phyloP scores from a whole-genome alignment of 1,284 basidiomycete species.

The Sanghuangporus weigelae region DNA sequence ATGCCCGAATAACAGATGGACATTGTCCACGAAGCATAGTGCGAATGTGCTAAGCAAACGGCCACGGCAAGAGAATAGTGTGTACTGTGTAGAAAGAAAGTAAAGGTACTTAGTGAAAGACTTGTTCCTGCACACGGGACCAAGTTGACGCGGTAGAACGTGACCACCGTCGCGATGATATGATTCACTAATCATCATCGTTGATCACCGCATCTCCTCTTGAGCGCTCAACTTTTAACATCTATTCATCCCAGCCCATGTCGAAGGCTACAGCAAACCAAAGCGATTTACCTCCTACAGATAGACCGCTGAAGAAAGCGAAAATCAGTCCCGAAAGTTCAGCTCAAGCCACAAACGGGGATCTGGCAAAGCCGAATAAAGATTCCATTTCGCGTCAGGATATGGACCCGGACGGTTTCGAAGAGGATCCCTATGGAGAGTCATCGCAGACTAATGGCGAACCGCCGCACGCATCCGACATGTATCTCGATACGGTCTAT shows the following conservation, averaged over 20 bases:
- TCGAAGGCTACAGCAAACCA: background rate
- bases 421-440: slow-evolving; percentile 50
- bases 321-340: slow-evolving; percentile 26
- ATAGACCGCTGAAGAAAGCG: slow-evolving; percentile 39
- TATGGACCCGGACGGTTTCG: slow-evolving; percentile 20
- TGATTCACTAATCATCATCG: background rate
- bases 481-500: slow-evolving; percentile 91
- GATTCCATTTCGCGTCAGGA: slow-evolving; percentile 3
- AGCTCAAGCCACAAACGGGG: slow-evolving; percentile 11
- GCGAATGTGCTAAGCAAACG: background rate
- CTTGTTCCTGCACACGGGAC: background rate
- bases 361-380: background rate
- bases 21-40: background rate
- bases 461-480: slow-evolving; percentile 65
- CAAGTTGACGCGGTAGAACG: background rate
- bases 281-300: background rate
- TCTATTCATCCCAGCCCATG: background rate
- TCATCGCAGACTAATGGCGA: slow-evolving; percentile 34
- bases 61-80: background rate
- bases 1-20: background rate
- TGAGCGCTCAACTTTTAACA: background rate
- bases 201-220: background rate
- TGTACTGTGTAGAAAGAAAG: too few relatives aligned
- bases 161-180: background rate
- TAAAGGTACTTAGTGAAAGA: background rate